A percentile compares a stretch with the other conserved stretches of the same genome.
phyloP scores from a whole-genome alignment of 495 filamentous ascomycete species.

The Baudoinia panamericana region DNA sequence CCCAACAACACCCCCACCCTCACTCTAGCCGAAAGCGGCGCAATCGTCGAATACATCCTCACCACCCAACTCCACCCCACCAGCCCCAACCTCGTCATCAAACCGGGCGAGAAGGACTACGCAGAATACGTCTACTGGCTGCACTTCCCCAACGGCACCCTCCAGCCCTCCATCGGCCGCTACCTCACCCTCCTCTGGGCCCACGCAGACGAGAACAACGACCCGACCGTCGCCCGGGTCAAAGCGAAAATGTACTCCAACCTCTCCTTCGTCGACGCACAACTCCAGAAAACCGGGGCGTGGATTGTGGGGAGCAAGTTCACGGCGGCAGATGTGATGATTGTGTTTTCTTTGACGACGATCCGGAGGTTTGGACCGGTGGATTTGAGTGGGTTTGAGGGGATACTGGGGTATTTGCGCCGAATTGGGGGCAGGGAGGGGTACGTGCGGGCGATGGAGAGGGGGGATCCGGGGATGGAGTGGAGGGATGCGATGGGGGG shows the following conservation, averaged over 20 bases:
- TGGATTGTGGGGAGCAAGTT: constrained; percentile 49
- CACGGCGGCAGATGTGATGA: constrained; percentile 51
- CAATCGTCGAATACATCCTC: constrained; percentile 45
- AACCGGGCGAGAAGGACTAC: constrained; percentile 35
- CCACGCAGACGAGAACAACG: constrained; percentile 14
- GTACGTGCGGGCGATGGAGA: constrained; percentile 17
- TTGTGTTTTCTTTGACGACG: constrained; percentile 40
- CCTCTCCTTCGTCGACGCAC: constrained; percentile 33
- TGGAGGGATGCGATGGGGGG: constrained; percentile 1
- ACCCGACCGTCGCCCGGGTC: constrained; percentile 12
- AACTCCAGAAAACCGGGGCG: constrained; percentile 31
- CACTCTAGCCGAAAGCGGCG: constrained; percentile 42
- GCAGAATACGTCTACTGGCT: constrained; percentile 49
- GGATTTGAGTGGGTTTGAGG: constrained; percentile 33
- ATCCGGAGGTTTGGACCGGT: constrained; percentile 37
- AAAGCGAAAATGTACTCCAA: constrained; percentile 21
- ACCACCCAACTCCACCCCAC: constrained; percentile 39
- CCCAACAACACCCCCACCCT: constrained; percentile 31
- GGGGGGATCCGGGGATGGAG: constrained; percentile 19
- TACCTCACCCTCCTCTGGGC: constrained; percentile 12
- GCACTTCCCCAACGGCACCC: constrained; percentile 45
- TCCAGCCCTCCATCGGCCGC: constrained; percentile 31
- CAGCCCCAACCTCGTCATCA: constrained; percentile 32
- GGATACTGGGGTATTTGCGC: constrained; percentile 36
- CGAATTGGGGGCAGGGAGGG: constrained; percentile 6